Base-by-base conservation (phyloP, 2,329 filamentous ascomycete genomes). In the Camillea tinctor region DNA sequence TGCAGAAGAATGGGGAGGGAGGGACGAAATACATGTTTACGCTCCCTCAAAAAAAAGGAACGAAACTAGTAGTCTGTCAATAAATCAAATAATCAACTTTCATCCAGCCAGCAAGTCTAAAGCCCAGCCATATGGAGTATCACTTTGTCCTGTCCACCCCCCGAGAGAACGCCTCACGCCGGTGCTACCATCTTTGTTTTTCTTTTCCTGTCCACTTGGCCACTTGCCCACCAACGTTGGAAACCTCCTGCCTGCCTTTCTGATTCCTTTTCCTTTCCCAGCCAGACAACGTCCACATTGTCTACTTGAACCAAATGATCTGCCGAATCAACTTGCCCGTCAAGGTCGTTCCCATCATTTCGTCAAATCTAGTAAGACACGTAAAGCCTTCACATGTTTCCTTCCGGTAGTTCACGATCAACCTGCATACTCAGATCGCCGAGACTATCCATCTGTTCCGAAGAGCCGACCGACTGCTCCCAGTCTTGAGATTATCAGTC, bases 391-490 rank as follows among this genome's bases (percentile, higher is more conserved):
- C 40, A 54, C 52, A 50, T 58, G 56, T 73, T 68, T 59, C 62
- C 65, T 58, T 77, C 76, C 64, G 77, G 75, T 57, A 78, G 63
- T 56, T 82, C 77, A 55, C 71, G 73, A 54, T 75, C 73, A 51
- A 75, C 71, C 63, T 78, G 77, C 65, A 79, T 76, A 66, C 75
- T 74, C 58, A 80, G 72, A 56, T 81, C 81, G 49, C 77, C 76
- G 56, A 83, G 71, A 63, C 79, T 79, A 59, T 84, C 83, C 69
- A 83, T 76, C 59, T 79, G 79, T 30, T 85, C 84, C 6, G 84
- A 86, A 53, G 84, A 85, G 52, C 72, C 80, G 66, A 76, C 77
- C 51, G 80, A 85, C 65, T 79, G 79, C 65, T 84, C 81, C 83
- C 84, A 86, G 60, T 84, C 83, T 84, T 73, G 60, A 63, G 54